A percentile compares a stretch with the other conserved stretches of the same genome.
phyloP scores from a whole-genome alignment of 257 asterid species.

The Solanum tacnaense region DNA sequence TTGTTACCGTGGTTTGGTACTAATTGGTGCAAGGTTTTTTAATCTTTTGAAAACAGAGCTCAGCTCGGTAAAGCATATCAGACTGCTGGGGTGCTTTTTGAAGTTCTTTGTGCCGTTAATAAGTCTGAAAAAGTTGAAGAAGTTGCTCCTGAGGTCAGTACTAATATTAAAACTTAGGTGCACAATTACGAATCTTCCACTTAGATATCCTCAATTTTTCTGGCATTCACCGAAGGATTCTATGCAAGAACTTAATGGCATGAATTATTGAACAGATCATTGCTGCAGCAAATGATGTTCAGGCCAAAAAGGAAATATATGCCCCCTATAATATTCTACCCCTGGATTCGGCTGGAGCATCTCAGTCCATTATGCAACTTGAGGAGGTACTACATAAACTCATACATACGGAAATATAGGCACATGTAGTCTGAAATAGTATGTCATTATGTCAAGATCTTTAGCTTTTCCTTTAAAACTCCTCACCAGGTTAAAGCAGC shows the following conservation, averaged over 20 bases:
- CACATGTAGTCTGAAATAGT: neutral
- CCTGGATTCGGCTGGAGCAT: conserved; percentile 87
- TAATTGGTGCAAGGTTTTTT: neutral
- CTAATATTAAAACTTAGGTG: neutral
- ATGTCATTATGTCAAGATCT: conserved; percentile 1
- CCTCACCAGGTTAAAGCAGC: conserved; percentile 79
- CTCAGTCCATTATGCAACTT: conserved; percentile 95
- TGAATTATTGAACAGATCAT: conserved; percentile 51
- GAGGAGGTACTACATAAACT: conserved; percentile 62
- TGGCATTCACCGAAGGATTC: conserved; percentile 3
- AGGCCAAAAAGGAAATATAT: conserved; percentile 87
- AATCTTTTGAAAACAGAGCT: conserved; percentile 43
- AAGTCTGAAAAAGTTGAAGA: conserved; percentile 90
- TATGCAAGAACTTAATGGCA: neutral
- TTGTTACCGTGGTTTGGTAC: neutral
- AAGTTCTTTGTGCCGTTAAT: conserved; percentile 96
- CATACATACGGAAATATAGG: neutral
- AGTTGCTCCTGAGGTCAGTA: conserved; percentile 94
- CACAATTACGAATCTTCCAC: neutral
- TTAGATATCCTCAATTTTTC: neutral
- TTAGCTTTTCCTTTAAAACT: neutral
- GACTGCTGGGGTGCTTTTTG: conserved; percentile 97
- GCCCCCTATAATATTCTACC: conserved; percentile 93
- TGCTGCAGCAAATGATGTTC: conserved; percentile 97
- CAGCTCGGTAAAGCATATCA: conserved; percentile 97